Conservation (phyloP, 768 basidiomycete species). For the Pleurotus cornucopiae region DNA sequence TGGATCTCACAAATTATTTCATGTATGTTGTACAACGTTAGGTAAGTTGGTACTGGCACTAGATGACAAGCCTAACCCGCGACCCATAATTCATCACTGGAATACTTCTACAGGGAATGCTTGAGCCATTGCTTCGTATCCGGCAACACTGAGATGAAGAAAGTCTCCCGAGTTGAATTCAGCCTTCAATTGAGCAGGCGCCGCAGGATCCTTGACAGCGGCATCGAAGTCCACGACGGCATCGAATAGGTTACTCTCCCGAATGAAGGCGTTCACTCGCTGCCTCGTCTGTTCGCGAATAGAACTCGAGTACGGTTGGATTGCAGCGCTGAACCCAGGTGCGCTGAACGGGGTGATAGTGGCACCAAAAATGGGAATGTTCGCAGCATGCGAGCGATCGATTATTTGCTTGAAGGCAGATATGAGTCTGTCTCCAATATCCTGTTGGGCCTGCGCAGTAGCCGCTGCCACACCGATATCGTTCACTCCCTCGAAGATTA, state of each 20-base stretch:
- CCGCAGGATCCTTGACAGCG: conserved; percentile 32
- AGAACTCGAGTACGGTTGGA: conserved; percentile 34
- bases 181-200: conserved; percentile 31
- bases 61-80: no score
- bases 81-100: conserved; percentile 1
- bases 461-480: conserved; percentile 41
- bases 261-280: conserved; percentile 39
- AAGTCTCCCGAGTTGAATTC: conserved; percentile 41
- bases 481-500: conserved; percentile 54
- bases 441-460: conserved; percentile 28
- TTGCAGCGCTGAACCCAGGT: conserved; percentile 21
- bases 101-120: conserved; percentile 38
- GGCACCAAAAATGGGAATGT: conserved; percentile 42
- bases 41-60: no score
- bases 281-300: conserved; percentile 36
- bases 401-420: conserved; percentile 42
- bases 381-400: conserved; percentile 33
- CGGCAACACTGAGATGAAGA: conserved; percentile 44
- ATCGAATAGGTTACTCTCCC: conserved; percentile 38
- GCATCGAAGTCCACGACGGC: conserved; percentile 45
- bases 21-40: no score
- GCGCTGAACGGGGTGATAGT: conserved; percentile 48
- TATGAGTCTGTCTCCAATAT: conserved; percentile 36
- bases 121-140: conserved; percentile 38
- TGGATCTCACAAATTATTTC: no score